Evolutionary conservation across 192 early-diverging fungal genomes (phyloP), one percentile per base, ranked within the genome.

Genomic region (Gigaspora rosea): DNA sequence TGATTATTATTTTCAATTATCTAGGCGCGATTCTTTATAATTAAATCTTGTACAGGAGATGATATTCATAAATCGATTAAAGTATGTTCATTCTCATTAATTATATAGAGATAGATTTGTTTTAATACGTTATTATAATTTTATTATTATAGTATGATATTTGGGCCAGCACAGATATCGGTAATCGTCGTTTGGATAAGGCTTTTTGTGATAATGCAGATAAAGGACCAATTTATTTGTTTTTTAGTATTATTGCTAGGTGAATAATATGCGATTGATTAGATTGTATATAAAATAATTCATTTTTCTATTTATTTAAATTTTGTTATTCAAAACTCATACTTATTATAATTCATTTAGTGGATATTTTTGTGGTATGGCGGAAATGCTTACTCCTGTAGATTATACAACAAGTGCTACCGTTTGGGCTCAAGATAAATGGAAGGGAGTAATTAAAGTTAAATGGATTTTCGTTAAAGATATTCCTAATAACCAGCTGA

Each of bases 111-210:
- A 7, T 41, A 2, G 41, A 0, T 41, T 41, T 41, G 41, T 7
- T 27, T 27, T 41, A 41, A 41, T 41, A 0, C 7, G 41, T 41
- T 41, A 41, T 41, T 3, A 41, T 41, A 6, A 6, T 41, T 15
- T 51, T 15, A 11, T 50, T 27, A 69, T 69, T 27, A 35, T 79
- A 85, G 68, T 80, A 89, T 81, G 61, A 49, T 33, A 81, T 88
- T 71, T 89, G 88, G 88, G 76, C 85, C 11, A 86, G 85, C 36
- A 89, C 88, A 35, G 86, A 88, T 64, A 80, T 88, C 52, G 88
- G 88, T 41, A 89, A 89, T 80, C 79, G 83, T 27, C 83, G 88
- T 7, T 83, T 89, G 47, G 77, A 87, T 77, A 76, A 77, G 41
- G 88, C 88, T 4, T 89, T 80, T 62, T 35, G 68, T 13, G 78